Conservation (phyloP, 73 alveolate genomes). For the Uronychia setigera region DNA sequence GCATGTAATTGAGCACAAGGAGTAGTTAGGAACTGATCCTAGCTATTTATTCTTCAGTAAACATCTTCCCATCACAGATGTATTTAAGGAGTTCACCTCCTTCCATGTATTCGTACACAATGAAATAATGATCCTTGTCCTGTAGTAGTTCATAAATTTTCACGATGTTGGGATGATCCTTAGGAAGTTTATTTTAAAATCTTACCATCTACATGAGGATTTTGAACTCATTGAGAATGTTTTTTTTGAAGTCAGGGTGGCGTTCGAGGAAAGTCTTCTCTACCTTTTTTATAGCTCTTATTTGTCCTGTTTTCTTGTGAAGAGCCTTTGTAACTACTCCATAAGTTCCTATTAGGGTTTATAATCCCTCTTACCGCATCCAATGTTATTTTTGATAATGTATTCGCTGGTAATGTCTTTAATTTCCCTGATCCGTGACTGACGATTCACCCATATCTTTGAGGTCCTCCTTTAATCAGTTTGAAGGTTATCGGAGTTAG, state of each 20-base stretch:
- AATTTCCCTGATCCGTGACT: neutral
- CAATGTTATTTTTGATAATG: neutral
- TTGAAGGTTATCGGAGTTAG: no score
- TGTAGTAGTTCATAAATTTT: conserved; percentile 11
- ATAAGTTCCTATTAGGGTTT: neutral
- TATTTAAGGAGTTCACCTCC: conserved; percentile 8
- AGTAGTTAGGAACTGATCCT: neutral
- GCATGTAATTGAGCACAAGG: neutral
- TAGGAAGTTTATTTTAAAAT: no score
- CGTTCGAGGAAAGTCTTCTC: neutral
- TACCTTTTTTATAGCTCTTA: neutral
- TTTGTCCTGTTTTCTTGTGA: neutral
- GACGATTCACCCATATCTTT: no score
- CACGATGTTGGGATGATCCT: conserved; percentile 22
- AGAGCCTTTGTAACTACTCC: neutral
- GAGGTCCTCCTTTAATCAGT: no score
- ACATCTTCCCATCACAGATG: neutral
- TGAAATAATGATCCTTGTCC: neutral
- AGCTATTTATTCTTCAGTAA: neutral
- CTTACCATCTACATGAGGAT: neutral
- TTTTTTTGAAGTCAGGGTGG: neutral
- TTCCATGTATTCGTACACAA: conserved; percentile 17
- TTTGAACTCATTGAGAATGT: neutral
- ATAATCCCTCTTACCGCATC: neutral
- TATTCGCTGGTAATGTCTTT: neutral